Evolutionary conservation across 352 stramenopile genomes (phyloP).

Genomic region (Aphanomyces astaci): DNA sequence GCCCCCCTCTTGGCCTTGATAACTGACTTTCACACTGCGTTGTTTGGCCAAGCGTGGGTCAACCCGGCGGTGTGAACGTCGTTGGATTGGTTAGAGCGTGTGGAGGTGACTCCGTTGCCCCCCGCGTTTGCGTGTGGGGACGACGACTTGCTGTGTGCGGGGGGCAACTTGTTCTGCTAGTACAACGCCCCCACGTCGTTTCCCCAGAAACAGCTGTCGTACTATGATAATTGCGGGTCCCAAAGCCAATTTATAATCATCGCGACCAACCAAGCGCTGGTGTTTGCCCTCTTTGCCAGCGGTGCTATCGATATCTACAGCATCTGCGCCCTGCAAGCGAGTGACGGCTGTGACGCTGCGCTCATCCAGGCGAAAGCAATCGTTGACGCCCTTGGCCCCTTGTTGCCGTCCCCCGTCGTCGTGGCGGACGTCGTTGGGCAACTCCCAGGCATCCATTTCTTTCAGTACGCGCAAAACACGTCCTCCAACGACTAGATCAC

Average conservation of each 20-base stretch:
- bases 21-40: neutral
- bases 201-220: neutral
- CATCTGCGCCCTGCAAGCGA: neutral
- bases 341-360: neutral
- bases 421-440: too few species aligned
- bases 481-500: neutral
- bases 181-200: neutral
- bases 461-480: neutral
- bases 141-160: neutral
- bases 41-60: too few species aligned
- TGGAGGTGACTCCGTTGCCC: too few species aligned
- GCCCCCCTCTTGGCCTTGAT: neutral
- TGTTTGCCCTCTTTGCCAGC: neutral
- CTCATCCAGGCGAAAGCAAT: neutral
- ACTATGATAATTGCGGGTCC: neutral
- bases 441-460: neutral
- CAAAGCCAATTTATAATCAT: neutral
- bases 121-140: too few species aligned
- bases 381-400: neutral
- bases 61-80: too few species aligned
- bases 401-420: too few species aligned
- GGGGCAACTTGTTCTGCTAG: neutral
- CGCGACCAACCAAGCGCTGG: neutral
- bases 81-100: too few species aligned
- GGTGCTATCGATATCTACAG: neutral